A percentile compares a stretch with the other conserved stretches of the same genome.
Evolutionary conservation across 495 filamentous ascomycete species (phyloP).

Genomic region (Hypoxylon crocopeplum): DNA sequence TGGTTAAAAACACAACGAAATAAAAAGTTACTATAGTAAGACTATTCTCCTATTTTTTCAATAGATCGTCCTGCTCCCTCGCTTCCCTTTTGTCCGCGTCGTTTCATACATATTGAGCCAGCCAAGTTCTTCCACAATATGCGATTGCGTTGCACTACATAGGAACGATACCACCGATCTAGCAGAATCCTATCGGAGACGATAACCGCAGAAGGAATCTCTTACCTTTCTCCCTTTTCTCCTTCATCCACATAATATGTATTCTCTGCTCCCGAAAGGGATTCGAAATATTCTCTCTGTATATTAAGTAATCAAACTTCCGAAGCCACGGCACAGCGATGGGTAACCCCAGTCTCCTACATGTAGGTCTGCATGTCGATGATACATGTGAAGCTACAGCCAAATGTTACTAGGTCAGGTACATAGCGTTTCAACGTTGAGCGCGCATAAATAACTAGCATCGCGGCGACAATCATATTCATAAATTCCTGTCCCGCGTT

Average conservation of each 20-base stretch:
- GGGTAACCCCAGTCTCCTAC: no score
- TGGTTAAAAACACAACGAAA: no score
- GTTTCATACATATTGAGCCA: conserved; percentile 28
- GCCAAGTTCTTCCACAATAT: not conserved
- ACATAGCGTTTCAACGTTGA: conserved; percentile 12
- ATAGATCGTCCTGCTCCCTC: not conserved
- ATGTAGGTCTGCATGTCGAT: not conserved
- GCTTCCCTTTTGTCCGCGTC: not conserved
- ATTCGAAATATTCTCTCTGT: not conserved
- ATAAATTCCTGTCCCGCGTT: no score
- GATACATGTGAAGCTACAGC: conserved; percentile 5
- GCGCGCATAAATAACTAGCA: conserved; percentile 10
- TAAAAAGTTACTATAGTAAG: no score
- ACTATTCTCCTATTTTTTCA: not conserved
- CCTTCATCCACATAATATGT: no score
- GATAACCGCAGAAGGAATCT: conserved; percentile 5
- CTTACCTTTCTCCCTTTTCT: not conserved
- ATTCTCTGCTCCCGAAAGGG: conserved; percentile 1
- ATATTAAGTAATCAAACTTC: conserved; percentile 9
- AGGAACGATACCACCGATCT: conserved; percentile 28
- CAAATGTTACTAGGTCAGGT: not conserved
- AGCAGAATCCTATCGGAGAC: conserved; percentile 9
- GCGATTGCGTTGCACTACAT: conserved; percentile 8
- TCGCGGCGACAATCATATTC: no score
- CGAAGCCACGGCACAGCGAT: not conserved